Evolutionary conservation across 2,329 filamentous ascomycete species (phyloP), one percentile per base, ranked within the genome.

Genomic region (Rugonectria rugulosa): DNA sequence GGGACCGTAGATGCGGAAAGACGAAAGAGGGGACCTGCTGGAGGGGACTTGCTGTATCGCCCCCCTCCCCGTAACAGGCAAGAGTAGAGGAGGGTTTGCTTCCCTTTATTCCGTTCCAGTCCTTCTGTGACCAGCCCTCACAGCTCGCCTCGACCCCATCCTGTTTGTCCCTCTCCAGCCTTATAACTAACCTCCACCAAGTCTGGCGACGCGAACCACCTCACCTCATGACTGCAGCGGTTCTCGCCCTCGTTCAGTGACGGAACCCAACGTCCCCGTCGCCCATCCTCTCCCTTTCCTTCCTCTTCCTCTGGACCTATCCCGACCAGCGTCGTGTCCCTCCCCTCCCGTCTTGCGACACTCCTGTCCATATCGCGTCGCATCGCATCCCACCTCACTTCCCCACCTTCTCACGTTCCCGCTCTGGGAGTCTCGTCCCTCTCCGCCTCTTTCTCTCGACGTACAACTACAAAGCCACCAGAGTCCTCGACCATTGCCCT

Each of bases 211-310:
- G 53, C 53, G 53, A 56, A 50, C 50, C 40, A 56, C 53, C 54
- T 52, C 54, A 57, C 44, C 60, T 62, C 59, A 67, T 67, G 65
- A 68, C 61, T 66, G 63, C 48, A 54, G 65, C 59, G 56, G 53
- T 62, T 54, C 43, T 62, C 60, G 44, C 60, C 45, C 45, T 62
- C 60, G 46, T 57, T 60, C 60, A 63, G 55, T 66, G 63, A 67
- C 65, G 65, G 64, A 63, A 67, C 65, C 61, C 61, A 63, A 37
- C 58, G 56, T 57, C 65, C 62, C 59, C 53, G 40, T 55, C 45
- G 55, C 40, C 40, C 31, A 24, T 36, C 27, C 21, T 37, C 38
- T 20, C 14, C 36, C 32, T 27, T 29, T 46, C 34, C 17, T 24
- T 45, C 10, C 40, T 44, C 38, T 32, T 17, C 24, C 12, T 34